Evolutionary conservation across 2,329 filamentous ascomycete species (phyloP).

Genomic region (Huntiella decipiens): DNA sequence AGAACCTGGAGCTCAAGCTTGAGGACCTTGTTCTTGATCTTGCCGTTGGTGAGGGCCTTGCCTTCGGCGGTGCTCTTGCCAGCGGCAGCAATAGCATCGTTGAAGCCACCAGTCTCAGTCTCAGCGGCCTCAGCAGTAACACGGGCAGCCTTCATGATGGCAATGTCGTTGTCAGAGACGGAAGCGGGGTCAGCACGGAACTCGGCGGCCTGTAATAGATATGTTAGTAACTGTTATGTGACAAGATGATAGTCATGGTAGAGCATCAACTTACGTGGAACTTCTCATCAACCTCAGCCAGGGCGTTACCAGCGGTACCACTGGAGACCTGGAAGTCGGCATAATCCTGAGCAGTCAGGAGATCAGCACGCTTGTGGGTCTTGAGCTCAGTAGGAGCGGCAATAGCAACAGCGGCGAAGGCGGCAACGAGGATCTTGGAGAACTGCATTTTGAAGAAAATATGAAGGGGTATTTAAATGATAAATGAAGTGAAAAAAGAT

Average conservation of each 20-base stretch:
- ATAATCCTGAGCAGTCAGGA: conserved; percentile 17
- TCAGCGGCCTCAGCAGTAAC: conserved; percentile 35
- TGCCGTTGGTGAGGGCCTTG: conserved; percentile 28
- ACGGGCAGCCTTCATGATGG: conserved; percentile 30
- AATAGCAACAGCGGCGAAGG: conserved; percentile 19
- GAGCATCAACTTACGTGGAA: conserved; percentile 26
- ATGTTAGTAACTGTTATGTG: not conserved
- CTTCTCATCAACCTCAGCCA: conserved; percentile 32
- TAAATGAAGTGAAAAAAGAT: not conserved
- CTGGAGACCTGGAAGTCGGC: conserved; percentile 29
- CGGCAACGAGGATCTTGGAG: conserved; percentile 20
- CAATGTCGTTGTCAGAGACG: conserved; percentile 28
- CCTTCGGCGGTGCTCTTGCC: conserved; percentile 19
- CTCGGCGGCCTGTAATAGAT: conserved; percentile 19
- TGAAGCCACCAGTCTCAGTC: conserved; percentile 27
- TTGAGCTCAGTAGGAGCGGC: conserved; percentile 21
- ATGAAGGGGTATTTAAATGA: conserved; percentile 2
- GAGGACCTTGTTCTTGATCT: conserved; percentile 42
- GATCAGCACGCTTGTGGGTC: conserved; percentile 14
- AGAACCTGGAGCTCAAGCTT: conserved; percentile 35
- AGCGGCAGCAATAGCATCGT: conserved; percentile 31
- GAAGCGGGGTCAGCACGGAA: conserved; percentile 22
- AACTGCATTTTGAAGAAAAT: conserved; percentile 20
- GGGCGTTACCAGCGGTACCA: conserved; percentile 31
- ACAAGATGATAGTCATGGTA: not conserved